Evolutionary conservation across 108 stramenopile genomes (phyloP).

Genomic region (Fragilariopsis cylindrus): DNA sequence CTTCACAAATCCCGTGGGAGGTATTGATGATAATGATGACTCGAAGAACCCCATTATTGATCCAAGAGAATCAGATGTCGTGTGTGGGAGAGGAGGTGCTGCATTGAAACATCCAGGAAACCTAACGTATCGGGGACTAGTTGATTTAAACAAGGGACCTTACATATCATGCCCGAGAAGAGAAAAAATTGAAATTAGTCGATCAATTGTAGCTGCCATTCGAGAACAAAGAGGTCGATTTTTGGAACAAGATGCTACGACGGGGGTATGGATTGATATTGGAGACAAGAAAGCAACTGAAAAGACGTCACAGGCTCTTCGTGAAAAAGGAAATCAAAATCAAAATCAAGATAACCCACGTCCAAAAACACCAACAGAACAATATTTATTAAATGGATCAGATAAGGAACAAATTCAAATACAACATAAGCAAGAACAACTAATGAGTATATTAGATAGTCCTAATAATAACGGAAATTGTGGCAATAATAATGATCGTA

Average conservation of each 20-base stretch:
- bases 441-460: no score
- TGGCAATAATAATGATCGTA: no score
- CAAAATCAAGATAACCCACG: no score
- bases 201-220: conserved; percentile 76
- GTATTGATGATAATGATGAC: conserved; percentile 15
- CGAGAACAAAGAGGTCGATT: conserved; percentile 78
- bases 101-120: conserved; percentile 74
- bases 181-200: conserved; percentile 73
- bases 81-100: conserved; percentile 76
- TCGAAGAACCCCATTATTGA: conserved; percentile 37
- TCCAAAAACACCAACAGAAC: no score
- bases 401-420: no score
- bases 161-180: conserved; percentile 55
- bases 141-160: conserved; percentile 51
- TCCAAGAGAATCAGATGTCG: conserved; percentile 60
- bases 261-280: conserved; percentile 60
- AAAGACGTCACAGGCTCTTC: conserved; percentile 81
- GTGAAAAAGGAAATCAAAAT: conserved; percentile 36
- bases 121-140: conserved; percentile 66
- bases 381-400: no score
- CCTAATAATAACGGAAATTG: no score
- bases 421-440: no score
- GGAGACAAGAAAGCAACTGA: conserved; percentile 75
- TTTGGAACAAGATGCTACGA: conserved; percentile 60
- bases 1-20: not conserved